phyloP scores from a whole-genome alignment of 169 alveolate species.

The Plasmodium gonderi region DNA sequence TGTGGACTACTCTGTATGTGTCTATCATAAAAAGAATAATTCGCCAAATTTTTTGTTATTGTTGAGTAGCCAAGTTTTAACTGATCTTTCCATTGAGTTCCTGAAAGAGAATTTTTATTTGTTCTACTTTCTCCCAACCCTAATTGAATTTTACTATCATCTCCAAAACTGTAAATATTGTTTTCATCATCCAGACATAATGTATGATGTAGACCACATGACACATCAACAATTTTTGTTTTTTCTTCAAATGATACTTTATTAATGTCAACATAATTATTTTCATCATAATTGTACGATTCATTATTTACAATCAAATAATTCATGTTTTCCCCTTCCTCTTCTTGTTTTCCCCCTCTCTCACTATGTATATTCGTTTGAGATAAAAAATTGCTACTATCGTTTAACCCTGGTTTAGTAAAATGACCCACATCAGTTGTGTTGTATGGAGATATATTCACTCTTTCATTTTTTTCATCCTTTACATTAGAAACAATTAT shows the following conservation, averaged over 20 bases:
- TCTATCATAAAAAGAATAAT: conserved; percentile 75
- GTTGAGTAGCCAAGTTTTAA: conserved; percentile 66
- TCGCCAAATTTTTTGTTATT: conserved; percentile 63
- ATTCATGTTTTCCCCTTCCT: not conserved
- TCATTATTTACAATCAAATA: not conserved
- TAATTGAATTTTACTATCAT: conserved; percentile 72
- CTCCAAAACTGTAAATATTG: conserved; percentile 72
- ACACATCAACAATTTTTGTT: conserved; percentile 62
- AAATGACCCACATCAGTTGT: not conserved
- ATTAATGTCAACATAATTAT: conserved; percentile 37
- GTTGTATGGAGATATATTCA: not conserved
- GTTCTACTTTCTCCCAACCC: conserved; percentile 75
- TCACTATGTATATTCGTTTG: not conserved
- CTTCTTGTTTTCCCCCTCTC: not conserved
- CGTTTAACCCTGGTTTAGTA: not conserved
- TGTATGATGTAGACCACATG: conserved; percentile 71
- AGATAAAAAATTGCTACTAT: not conserved
- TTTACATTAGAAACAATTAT: not conserved
- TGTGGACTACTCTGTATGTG: conserved; percentile 75
- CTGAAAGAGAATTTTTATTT: conserved; percentile 67
- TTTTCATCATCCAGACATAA: conserved; percentile 62
- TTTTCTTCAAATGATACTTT: conserved; percentile 60
- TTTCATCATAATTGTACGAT: not conserved
- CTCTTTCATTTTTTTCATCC: not conserved
- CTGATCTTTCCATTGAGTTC: conserved; percentile 73